Evolutionary conservation across 2,329 filamentous ascomycete species (phyloP).

Genomic region (Alternaria sp.): DNA sequence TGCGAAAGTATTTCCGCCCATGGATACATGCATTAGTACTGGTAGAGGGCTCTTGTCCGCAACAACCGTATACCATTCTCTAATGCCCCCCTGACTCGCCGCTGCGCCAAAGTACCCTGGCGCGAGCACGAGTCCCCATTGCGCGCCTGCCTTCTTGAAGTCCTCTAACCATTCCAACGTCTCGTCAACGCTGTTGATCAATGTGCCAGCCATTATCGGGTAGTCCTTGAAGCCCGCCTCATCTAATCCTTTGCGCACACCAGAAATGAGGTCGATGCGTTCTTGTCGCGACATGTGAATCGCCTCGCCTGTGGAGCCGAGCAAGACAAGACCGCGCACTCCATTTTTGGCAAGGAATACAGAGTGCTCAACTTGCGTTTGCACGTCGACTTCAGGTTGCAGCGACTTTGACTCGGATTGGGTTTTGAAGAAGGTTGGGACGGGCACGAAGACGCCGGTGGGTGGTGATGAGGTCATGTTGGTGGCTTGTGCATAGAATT

Average conservation of each 20-base stretch:
- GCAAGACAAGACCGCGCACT: constrained; percentile 67
- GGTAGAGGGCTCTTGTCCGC: constrained; percentile 68
- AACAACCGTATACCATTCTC: constrained; percentile 68
- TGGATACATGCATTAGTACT: constrained; percentile 63
- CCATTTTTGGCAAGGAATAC: constrained; percentile 68
- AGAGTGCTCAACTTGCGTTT: constrained; percentile 66
- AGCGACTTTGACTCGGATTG: constrained; percentile 54
- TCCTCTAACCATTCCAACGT: constrained; percentile 65
- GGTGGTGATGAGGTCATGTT: constrained; percentile 42
- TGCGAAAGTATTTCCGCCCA: neutral
- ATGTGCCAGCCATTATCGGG: constrained; percentile 69
- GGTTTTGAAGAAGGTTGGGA: constrained; percentile 71
- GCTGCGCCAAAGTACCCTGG: constrained; percentile 71
- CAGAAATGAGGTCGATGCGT: constrained; percentile 63
- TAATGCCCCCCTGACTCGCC: constrained; percentile 66
- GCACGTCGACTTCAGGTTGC: constrained; percentile 64
- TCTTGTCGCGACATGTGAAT: constrained; percentile 69
- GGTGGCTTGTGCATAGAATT: constrained; percentile 17
- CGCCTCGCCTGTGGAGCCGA: constrained; percentile 71
- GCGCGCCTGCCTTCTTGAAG: constrained; percentile 65
- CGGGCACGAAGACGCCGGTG: constrained; percentile 52
- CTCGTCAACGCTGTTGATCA: constrained; percentile 69
- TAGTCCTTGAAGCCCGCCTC: constrained; percentile 65
- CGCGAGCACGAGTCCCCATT: constrained; percentile 69
- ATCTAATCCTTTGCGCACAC: constrained; percentile 64